Conservation (phyloP, 495 filamentous ascomycete genomes). For the Lentithecium fluviatile region DNA sequence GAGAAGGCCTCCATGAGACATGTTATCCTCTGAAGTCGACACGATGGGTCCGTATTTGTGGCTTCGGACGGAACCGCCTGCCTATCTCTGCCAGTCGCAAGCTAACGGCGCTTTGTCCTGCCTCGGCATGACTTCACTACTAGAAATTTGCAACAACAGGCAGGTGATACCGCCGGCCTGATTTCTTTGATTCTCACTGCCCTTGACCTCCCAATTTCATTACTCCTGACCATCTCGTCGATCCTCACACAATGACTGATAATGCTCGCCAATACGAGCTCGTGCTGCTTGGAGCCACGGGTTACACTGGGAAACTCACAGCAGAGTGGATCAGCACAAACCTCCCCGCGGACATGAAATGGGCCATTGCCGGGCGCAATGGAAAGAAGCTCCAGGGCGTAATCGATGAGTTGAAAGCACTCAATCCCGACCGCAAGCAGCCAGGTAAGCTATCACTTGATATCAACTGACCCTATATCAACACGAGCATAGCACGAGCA, state of each 20-base stretch:
- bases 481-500: not conserved
- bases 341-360: constrained; percentile 77
- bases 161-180: too few species aligned
- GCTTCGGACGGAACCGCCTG: too few species aligned
- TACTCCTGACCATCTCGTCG: not conserved
- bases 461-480: not conserved
- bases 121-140: too few species aligned
- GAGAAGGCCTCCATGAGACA: too few species aligned
- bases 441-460: constrained; percentile 54
- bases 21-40: too few species aligned
- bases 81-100: too few species aligned
- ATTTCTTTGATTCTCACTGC: too few species aligned
- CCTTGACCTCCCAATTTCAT: not conserved
- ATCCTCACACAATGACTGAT: constrained; percentile 44
- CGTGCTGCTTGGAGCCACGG: constrained; percentile 78
- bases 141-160: too few species aligned
- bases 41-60: too few species aligned
- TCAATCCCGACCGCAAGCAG: constrained; percentile 68
- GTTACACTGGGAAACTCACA: constrained; percentile 80
- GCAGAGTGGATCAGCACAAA: constrained; percentile 73
- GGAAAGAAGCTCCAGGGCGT: constrained; percentile 66
- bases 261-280: constrained; percentile 69
- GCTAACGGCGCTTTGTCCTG: too few species aligned
- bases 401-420: constrained; percentile 59
- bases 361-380: constrained; percentile 87